phyloP scores from a whole-genome alignment of 345 rosid species.

The Physaria fendleri region DNA sequence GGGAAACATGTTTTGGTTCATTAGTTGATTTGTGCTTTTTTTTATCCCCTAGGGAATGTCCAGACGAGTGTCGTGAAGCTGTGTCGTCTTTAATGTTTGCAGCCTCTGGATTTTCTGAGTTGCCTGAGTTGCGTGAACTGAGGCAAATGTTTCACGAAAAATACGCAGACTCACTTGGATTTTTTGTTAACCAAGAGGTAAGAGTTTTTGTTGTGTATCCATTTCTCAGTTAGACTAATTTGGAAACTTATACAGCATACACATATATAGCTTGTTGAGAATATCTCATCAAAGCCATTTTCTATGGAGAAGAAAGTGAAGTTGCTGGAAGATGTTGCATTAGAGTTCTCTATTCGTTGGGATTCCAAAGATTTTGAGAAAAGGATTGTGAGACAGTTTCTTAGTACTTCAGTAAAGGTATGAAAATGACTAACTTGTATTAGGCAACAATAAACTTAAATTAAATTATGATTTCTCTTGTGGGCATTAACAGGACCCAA shows the following conservation, averaged over 20 bases:
- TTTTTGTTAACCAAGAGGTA: constrained; percentile 74
- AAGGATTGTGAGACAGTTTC: constrained; percentile 34
- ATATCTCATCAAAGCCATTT: constrained; percentile 44
- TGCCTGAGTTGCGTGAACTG: constrained; percentile 85
- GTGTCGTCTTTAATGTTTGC: constrained; percentile 85
- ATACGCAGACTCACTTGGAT: constrained; percentile 61
- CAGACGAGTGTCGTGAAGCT: constrained; percentile 78
- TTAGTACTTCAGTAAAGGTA: constrained; percentile 44
- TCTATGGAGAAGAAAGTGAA: constrained; percentile 57
- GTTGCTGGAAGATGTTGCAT: constrained; percentile 68
- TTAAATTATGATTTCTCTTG: background rate
- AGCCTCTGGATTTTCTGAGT: constrained; percentile 88
- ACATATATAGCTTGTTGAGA: constrained; percentile 56
- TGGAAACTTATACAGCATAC: constrained; percentile 4
- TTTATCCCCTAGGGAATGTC: constrained; percentile 77
- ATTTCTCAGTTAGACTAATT: background rate
- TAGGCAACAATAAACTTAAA: background rate
- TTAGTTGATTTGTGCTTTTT: background rate
- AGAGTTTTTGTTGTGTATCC: constrained; percentile 11
- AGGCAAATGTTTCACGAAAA: constrained; percentile 77
- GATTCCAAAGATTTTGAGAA: constrained; percentile 58
- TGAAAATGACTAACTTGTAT: constrained; percentile 2
- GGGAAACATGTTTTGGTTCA: background rate
- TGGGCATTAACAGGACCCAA: constrained; percentile 19
- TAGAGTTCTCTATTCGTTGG: constrained; percentile 76